These are phyloP conservation scores for Salix koriyanagi DNA, from an alignment of 345 rosid genomes.

Conservation along the genomic window DNA sequence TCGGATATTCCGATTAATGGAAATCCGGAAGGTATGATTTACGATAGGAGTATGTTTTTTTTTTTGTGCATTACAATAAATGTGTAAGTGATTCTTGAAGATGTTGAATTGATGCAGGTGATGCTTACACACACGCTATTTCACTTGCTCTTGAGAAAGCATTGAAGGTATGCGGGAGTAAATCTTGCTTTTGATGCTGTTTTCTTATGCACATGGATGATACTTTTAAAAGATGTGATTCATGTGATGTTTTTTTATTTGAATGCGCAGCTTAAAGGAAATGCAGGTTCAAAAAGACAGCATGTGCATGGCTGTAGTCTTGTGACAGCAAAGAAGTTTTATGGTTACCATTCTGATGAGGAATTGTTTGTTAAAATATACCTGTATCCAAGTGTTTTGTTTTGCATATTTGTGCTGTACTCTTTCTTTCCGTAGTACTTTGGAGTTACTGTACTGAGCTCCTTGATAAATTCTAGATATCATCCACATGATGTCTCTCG, in stretches of 20 bases:
- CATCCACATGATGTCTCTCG: constrained; percentile 74
- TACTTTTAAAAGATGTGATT: not conserved
- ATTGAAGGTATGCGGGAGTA: constrained; percentile 53
- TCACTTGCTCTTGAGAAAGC: constrained; percentile 75
- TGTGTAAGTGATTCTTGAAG: constrained; percentile 4
- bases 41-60: not conserved
- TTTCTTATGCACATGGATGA: not conserved
- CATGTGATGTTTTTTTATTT: constrained; percentile 15
- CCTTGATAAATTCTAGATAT: constrained; percentile 62
- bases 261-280: constrained; percentile 60
- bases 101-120: constrained; percentile 40
- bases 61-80: not conserved
- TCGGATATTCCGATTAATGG: constrained; percentile 48
- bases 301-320: constrained; percentile 80
- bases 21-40: constrained; percentile 45
- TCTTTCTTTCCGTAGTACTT: constrained; percentile 9
- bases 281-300: constrained; percentile 61
- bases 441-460: constrained; percentile 10
- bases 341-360: constrained; percentile 80
- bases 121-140: constrained; percentile 41
- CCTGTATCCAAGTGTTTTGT: constrained; percentile 61
- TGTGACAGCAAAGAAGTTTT: constrained; percentile 79
- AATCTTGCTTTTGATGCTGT: not conserved
- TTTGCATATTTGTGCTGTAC: not conserved
- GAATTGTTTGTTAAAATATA: constrained; percentile 87